Percentiles rank a stretch among this genome's conserved stretches.
Evolutionary conservation across 345 rosid genomes (phyloP).

Genomic region (Carallia brachiata): DNA sequence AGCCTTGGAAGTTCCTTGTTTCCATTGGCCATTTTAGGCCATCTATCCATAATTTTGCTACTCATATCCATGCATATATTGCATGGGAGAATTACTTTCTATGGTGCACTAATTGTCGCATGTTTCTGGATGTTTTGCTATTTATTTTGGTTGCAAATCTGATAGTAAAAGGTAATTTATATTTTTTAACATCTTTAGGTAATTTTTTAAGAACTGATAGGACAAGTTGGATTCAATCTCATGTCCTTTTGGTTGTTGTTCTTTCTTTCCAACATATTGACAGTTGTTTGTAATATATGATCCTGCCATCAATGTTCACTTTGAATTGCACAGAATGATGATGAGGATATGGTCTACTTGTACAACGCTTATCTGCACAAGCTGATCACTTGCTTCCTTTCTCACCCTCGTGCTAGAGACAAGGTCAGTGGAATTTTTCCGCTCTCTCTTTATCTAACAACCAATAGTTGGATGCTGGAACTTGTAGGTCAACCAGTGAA

Average conservation of each 20-base stretch:
- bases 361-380: constrained; percentile 93
- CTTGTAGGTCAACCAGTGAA: neutral
- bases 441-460: constrained; percentile 2
- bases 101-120: too few species aligned
- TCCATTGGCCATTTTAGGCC: too few species aligned
- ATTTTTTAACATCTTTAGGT: too few species aligned
- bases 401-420: constrained; percentile 85
- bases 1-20: too few species aligned
- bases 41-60: too few species aligned
- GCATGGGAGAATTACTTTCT: too few species aligned
- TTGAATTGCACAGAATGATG: constrained; percentile 42
- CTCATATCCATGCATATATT: too few species aligned
- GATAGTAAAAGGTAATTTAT: too few species aligned
- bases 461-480: neutral
- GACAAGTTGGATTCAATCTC: too few species aligned
- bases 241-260: neutral
- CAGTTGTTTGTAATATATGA: neutral
- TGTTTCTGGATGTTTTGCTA: too few species aligned
- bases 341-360: constrained; percentile 89
- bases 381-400: constrained; percentile 78
- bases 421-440: constrained; percentile 52
- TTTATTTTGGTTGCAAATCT: too few species aligned
- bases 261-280: neutral
- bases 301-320: neutral
- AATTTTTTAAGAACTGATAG: too few species aligned